phyloP scores from a whole-genome alignment of 1,284 basidiomycete species.

The Fomitiporia mediterranea region DNA sequence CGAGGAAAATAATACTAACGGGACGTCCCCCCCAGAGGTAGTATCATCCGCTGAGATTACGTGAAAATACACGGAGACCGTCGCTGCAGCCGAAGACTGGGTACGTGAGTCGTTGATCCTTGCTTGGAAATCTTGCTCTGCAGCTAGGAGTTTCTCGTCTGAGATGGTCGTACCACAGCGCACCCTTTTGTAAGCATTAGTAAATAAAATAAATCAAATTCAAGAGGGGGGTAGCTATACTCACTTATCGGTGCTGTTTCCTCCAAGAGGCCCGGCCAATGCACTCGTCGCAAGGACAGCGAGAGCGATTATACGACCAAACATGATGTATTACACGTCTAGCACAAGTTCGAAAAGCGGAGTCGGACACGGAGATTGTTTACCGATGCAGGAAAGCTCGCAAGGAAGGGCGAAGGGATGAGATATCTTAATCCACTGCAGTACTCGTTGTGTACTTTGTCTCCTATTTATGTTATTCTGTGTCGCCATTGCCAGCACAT shows the following conservation, averaged over 20 bases:
- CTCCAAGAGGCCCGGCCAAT: not conserved
- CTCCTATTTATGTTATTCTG: too few relatives aligned
- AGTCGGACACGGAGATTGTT: too few relatives aligned
- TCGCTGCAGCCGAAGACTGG: conserved; percentile 27
- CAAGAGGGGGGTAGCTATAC: not conserved
- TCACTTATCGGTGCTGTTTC: not conserved
- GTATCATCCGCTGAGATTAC: conserved; percentile 39
- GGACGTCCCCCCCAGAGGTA: conserved; percentile 39
- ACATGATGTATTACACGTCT: too few relatives aligned
- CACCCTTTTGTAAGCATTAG: not conserved
- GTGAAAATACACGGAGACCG: conserved; percentile 41
- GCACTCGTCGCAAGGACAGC: not conserved
- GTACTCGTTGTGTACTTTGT: too few relatives aligned
- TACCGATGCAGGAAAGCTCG: too few relatives aligned
- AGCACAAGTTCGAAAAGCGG: too few relatives aligned
- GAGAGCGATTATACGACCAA: not conserved
- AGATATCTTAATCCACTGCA: too few relatives aligned
- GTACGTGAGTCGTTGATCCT: conserved; percentile 22
- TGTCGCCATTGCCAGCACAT: too few relatives aligned
- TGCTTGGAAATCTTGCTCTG: conserved; percentile 33
- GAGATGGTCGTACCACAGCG: conserved; percentile 37
- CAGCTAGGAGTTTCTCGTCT: conserved; percentile 32
- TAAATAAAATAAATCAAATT: too few relatives aligned
- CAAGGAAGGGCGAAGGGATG: too few relatives aligned
- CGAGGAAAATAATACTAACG: conserved; percentile 29